A percentile compares a stretch with the other conserved stretches of the same genome.
Conservation (phyloP, 352 stramenopile genomes). For the Phytophthora sansomeana region DNA sequence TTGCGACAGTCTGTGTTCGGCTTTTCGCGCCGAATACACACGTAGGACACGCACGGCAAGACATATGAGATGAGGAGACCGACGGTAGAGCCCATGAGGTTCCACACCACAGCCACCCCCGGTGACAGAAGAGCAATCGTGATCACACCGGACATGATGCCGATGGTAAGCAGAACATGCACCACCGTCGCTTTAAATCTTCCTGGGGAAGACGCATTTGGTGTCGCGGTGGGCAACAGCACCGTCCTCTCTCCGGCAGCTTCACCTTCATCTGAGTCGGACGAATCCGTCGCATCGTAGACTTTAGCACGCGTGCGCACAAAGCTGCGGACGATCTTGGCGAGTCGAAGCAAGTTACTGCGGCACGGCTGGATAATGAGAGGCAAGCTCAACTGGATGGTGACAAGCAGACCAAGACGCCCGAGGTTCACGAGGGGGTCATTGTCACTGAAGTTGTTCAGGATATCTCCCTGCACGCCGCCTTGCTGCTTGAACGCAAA, state of each 20-base stretch:
- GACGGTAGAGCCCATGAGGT: constrained; percentile 89
- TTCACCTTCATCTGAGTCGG: constrained; percentile 34
- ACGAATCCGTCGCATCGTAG: constrained; percentile 32
- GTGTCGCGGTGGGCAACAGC: constrained; percentile 29
- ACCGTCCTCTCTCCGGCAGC: constrained; percentile 40
- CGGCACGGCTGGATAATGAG: constrained; percentile 91
- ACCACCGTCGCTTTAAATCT: constrained; percentile 36
- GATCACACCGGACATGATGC: constrained; percentile 69
- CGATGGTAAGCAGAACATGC: constrained; percentile 75
- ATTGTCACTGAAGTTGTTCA: constrained; percentile 86
- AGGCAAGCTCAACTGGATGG: constrained; percentile 85
- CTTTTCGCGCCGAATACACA: constrained; percentile 82
- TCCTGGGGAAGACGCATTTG: constrained; percentile 2
- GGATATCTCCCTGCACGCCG: constrained; percentile 85
- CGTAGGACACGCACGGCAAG: constrained; percentile 88
- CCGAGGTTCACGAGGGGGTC: constrained; percentile 88
- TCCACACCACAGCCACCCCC: constrained; percentile 89
- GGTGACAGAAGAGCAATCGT: constrained; percentile 76
- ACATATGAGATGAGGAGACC: constrained; percentile 90
- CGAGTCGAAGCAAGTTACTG: constrained; percentile 72
- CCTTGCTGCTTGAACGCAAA: constrained; percentile 76
- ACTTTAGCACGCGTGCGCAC: constrained; percentile 35
- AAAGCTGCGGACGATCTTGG: constrained; percentile 44
- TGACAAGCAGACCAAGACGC: constrained; percentile 76
- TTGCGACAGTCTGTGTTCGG: constrained; percentile 72